Conservation (phyloP, 495 filamentous ascomycete species). For the Penicillium chermesinum region DNA sequence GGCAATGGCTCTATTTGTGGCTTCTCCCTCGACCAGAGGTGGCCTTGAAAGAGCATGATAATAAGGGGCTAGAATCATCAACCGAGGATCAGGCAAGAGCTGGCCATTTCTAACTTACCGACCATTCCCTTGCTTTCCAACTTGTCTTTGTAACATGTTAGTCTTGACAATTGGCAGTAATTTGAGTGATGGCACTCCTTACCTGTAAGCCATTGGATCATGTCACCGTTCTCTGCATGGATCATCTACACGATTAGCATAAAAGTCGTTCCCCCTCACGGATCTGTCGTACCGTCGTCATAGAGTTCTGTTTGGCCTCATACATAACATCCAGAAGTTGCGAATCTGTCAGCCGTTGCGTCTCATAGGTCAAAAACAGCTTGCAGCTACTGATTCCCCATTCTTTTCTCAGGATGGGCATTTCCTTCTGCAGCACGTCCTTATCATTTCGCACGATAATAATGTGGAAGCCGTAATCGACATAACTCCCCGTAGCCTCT, state of each 20-base stretch:
- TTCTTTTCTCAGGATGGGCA: conserved; percentile 10
- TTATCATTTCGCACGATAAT: conserved; percentile 11
- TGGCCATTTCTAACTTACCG: neutral
- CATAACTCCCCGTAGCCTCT: conserved; percentile 7
- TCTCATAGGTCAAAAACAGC: conserved; percentile 12
- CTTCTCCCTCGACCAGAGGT: conserved; percentile 34
- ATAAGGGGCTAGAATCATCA: conserved; percentile 23
- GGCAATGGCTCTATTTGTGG: conserved; percentile 42
- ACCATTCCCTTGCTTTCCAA: conserved; percentile 10
- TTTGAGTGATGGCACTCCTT: neutral
- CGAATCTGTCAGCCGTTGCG: conserved; percentile 9
- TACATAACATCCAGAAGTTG: conserved; percentile 14
- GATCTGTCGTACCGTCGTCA: conserved; percentile 23
- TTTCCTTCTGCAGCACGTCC: conserved; percentile 9
- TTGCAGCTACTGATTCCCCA: conserved; percentile 15
- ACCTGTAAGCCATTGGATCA: conserved; percentile 14
- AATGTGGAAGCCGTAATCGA: conserved; percentile 14
- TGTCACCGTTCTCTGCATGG: conserved; percentile 17
- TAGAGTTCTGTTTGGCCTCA: conserved; percentile 9
- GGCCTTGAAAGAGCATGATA: conserved; percentile 35
- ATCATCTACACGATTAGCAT: conserved; percentile 10
- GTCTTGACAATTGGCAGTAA: neutral
- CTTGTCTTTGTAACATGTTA: conserved; percentile 5
- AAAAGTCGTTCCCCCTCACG: neutral
- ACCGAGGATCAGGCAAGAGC: too few relatives aligned